These are phyloP conservation scores for Polychaeton citri DNA, from an alignment of 2,329 filamentous ascomycete genomes.

Conservation along the genomic window DNA sequence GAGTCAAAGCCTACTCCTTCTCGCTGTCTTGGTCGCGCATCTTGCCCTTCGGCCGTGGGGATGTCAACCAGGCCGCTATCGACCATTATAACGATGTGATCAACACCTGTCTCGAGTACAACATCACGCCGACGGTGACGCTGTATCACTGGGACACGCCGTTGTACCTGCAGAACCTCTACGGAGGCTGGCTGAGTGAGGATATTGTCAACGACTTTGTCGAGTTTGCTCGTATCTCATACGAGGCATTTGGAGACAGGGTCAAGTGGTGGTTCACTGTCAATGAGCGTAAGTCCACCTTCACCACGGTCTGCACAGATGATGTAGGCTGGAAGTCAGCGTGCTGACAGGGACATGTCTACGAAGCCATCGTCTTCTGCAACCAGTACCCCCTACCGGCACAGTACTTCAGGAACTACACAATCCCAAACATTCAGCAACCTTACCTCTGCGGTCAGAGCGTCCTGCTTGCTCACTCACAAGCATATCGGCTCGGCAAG, in stretches of 20 bases:
- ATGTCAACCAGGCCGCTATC: slow-evolving; percentile 33
- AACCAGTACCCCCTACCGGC: slow-evolving; percentile 18
- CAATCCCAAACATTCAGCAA: slow-evolving; percentile 22
- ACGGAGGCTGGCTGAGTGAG: slow-evolving; percentile 23
- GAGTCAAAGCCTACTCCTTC: slow-evolving; percentile 25
- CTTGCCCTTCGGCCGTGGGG: slow-evolving; percentile 32
- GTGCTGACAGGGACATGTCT: no score
- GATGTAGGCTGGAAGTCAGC: no score
- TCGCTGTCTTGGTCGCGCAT: slow-evolving; percentile 36
- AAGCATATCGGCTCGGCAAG: slow-evolving; percentile 29
- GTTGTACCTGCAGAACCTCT: slow-evolving; percentile 11
- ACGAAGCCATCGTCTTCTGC: slow-evolving; percentile 16
- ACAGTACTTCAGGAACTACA: slow-evolving; percentile 24
- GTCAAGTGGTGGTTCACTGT: slow-evolving; percentile 24
- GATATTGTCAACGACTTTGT: slow-evolving; percentile 27
- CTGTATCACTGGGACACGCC: slow-evolving; percentile 31
- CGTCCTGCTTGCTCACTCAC: slow-evolving; percentile 24
- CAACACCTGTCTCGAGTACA: slow-evolving; percentile 22
- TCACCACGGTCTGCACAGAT: no score
- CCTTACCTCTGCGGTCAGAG: slow-evolving; percentile 23
- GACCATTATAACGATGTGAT: slow-evolving; percentile 38
- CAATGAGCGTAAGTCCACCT: slow-evolving; percentile 24
- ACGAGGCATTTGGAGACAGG: slow-evolving; percentile 24
- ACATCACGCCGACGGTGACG: slow-evolving; percentile 32
- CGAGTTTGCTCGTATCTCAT: slow-evolving; percentile 26